Evolutionary conservation across 495 filamentous ascomycete genomes (phyloP).

Genomic region (Aspergillus funiculosus): DNA sequence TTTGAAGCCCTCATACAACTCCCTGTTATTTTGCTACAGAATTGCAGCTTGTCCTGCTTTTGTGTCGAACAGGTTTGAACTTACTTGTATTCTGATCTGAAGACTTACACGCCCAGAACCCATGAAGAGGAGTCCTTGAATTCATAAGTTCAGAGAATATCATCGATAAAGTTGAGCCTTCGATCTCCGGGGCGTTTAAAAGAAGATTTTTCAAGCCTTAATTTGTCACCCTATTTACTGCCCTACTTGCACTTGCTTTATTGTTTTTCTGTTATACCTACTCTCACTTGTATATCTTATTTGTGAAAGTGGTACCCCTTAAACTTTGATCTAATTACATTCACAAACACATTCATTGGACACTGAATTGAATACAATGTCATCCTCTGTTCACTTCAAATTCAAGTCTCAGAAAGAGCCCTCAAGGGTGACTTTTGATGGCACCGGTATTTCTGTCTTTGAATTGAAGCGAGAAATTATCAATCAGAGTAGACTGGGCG

Average conservation of each 20-base stretch:
- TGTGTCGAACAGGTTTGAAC: constrained; percentile 31
- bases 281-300: constrained; percentile 27
- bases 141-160: constrained; percentile 24
- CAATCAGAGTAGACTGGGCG: constrained; percentile 83
- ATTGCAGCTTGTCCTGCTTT: constrained; percentile 17
- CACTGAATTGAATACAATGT: constrained; percentile 63
- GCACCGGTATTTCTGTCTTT: constrained; percentile 96
- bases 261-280: constrained; percentile 16
- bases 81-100: constrained; percentile 37
- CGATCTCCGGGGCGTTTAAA: constrained; percentile 16
- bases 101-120: constrained; percentile 27
- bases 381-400: constrained; percentile 98
- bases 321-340: constrained; percentile 33
- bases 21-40: constrained; percentile 13
- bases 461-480: constrained; percentile 99
- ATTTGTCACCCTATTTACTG: constrained; percentile 16
- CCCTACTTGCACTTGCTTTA: constrained; percentile 10
- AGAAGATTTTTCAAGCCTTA: constrained; percentile 13
- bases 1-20: constrained; percentile 14
- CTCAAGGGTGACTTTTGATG: constrained; percentile 90
- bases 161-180: constrained; percentile 30
- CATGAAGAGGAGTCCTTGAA: constrained; percentile 28
- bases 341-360: constrained; percentile 27
- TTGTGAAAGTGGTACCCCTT: constrained; percentile 26
- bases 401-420: constrained; percentile 99